Conservation (phyloP, 805 yeast genomes). For the Myxozyma geophila region DNA sequence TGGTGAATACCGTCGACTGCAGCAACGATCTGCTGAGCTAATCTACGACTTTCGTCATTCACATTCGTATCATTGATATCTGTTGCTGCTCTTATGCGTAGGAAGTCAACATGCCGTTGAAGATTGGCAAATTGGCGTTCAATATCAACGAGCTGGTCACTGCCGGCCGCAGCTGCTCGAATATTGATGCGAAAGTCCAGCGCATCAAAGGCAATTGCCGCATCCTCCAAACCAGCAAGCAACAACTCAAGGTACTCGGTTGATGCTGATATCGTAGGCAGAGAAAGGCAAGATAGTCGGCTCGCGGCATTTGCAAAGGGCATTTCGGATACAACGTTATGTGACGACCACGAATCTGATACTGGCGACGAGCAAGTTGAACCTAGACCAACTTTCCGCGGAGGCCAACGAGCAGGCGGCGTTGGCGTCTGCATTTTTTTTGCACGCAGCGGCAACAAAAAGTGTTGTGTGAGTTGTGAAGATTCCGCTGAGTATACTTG, state of each 20-base stretch:
- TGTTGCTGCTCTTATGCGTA: constrained; percentile 3
- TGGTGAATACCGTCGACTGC: constrained; percentile 10
- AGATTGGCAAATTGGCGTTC: constrained; percentile 9
- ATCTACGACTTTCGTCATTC: background rate
- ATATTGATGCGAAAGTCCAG: constrained; percentile 16
- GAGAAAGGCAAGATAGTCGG: background rate
- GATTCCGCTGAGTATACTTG: background rate
- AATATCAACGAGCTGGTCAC: constrained; percentile 3
- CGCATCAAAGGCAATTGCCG: constrained; percentile 8
- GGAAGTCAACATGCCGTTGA: constrained; percentile 12
- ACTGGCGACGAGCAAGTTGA: constrained; percentile 3
- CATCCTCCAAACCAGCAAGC: constrained; percentile 15
- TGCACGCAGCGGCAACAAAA: background rate
- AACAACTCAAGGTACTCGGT: constrained; percentile 2
- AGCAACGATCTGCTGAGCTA: constrained; percentile 13
- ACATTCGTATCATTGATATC: background rate
- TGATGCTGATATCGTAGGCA: constrained; percentile 2
- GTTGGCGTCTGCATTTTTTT: constrained; percentile 13
- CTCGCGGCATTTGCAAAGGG: constrained; percentile 1
- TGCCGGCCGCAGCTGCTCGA: constrained; percentile 11
- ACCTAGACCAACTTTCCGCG: background rate
- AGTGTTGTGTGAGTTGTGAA: background rate
- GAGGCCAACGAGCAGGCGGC: constrained; percentile 11
- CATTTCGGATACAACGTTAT: background rate
- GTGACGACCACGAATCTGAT: background rate